Base-by-base conservation (phyloP, 495 filamentous ascomycete genomes). In the Penicillium samsonianum region DNA sequence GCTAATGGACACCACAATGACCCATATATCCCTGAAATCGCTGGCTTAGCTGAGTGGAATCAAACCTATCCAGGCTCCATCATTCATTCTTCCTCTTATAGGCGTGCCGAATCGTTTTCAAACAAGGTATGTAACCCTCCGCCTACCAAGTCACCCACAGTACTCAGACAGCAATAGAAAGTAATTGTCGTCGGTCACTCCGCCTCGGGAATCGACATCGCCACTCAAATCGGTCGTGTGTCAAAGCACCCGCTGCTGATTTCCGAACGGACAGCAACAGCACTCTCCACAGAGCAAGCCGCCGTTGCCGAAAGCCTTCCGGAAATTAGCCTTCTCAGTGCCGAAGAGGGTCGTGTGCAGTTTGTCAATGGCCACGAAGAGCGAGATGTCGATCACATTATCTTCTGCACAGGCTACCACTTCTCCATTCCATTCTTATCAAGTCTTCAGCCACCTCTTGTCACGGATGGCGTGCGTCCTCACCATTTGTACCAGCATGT, bases 341-440 rank as follows among this genome's bases (percentile, higher is more conserved):
- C 49, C 12, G 28, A 47, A 22, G 43, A 46, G 12, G 14, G 35
- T 6, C 55, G 47, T 28, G 48, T 58, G 6, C 37, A 45, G 2
- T 58, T 58, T 14, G 20, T 23, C 26, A 30, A 58, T 30, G 56
- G 49, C 0, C 56, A 30, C 5, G 56, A 58, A 53, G 49, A 58
- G 49, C 16, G 3, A 6, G 48, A 46, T 11, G 49, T 58, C 7
- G 56, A 58, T 22, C 41, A 48, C 42, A 53, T 58, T 19, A 17
- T 58, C 20, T 58, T 58, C 22, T 58, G 56, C 42, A 58, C 56
- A 31, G 56, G 56, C 12, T 58, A 58, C 23, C 56, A 58, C 30
- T 58, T 52, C 22, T 58, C 56, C 0, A 25, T 58, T 14, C 56
- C 56, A 3, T 58, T 58, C 26, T 41, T 58, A 19, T 58, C 49